These are phyloP conservation scores for Apophysomyces elegans DNA, from an alignment of 371 early-diverging fungal genomes.

Conservation along the genomic window DNA sequence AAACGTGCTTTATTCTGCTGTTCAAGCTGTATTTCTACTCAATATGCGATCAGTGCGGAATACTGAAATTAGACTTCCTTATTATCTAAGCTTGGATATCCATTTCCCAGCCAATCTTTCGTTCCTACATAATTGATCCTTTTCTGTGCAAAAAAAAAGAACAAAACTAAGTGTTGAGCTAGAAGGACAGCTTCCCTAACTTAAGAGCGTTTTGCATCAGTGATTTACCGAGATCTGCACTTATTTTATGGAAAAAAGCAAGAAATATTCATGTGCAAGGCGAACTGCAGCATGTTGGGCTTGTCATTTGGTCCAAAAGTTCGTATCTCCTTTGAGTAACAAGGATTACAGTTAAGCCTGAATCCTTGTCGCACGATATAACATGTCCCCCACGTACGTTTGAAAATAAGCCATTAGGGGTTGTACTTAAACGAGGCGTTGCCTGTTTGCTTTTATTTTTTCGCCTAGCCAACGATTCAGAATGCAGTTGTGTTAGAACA, in stretches of 20 bases:
- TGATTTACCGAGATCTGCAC: background rate
- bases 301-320: background rate
- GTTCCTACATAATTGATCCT: too few species aligned
- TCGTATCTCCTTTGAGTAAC: background rate
- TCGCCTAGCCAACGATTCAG: constrained; percentile 1
- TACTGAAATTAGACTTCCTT: too few species aligned
- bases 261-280: too few species aligned
- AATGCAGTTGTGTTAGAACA: background rate
- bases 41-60: too few species aligned
- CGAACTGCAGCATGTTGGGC: background rate
- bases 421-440: background rate
- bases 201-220: background rate
- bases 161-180: background rate
- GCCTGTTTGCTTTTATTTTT: background rate
- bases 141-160: background rate
- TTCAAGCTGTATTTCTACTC: too few species aligned
- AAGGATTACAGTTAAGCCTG: too few species aligned
- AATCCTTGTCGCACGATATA: too few species aligned
- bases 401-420: background rate
- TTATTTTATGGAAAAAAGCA: background rate
- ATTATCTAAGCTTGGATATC: too few species aligned
- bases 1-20: too few species aligned
- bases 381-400: too few species aligned
- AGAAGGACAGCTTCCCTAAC: background rate
- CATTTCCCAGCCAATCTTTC: too few species aligned